Conservation (phyloP, 2,329 filamentous ascomycete genomes). For the Arthrobotrys musiformis region DNA sequence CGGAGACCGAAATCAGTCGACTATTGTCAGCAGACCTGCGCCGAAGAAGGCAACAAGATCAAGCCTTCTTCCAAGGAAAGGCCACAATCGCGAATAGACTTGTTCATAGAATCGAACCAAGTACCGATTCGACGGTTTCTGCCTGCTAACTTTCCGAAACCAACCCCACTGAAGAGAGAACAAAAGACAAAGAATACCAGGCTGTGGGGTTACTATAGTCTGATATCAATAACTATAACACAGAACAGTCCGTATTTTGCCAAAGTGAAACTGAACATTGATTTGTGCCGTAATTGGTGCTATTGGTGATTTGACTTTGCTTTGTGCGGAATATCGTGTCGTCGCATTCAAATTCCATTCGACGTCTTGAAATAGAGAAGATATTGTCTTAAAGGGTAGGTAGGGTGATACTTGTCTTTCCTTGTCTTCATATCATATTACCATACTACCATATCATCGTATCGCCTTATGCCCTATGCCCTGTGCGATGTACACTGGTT, state of each 20-base stretch:
- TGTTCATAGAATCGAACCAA: background rate
- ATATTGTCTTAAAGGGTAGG: conserved; percentile 39
- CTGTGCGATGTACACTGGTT: too few species aligned
- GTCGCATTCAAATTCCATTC: conserved; percentile 46
- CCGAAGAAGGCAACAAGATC: conserved; percentile 40
- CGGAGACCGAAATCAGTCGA: conserved; percentile 36
- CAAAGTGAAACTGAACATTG: conserved; percentile 56
- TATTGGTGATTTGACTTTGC: conserved; percentile 57
- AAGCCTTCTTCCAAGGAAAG: background rate
- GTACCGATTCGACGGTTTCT: conserved; percentile 9
- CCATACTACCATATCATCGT: background rate
- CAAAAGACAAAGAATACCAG: background rate
- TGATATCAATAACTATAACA: conserved; percentile 47
- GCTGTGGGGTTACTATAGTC: conserved; percentile 42
- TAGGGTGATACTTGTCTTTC: conserved; percentile 39
- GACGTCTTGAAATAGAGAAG: conserved; percentile 28
- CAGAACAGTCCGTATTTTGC: conserved; percentile 34
- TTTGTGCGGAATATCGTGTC: conserved; percentile 54
- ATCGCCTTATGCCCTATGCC: too few species aligned
- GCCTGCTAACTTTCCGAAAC: conserved; percentile 34
- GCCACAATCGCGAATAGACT: background rate
- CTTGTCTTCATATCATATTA: conserved; percentile 18
- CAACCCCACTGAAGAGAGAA: conserved; percentile 21
- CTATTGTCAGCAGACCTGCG: conserved; percentile 35
- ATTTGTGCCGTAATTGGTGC: conserved; percentile 56